Evolutionary conservation across 2,329 filamentous ascomycete species (phyloP).

Genomic region (Cadophora malorum): DNA sequence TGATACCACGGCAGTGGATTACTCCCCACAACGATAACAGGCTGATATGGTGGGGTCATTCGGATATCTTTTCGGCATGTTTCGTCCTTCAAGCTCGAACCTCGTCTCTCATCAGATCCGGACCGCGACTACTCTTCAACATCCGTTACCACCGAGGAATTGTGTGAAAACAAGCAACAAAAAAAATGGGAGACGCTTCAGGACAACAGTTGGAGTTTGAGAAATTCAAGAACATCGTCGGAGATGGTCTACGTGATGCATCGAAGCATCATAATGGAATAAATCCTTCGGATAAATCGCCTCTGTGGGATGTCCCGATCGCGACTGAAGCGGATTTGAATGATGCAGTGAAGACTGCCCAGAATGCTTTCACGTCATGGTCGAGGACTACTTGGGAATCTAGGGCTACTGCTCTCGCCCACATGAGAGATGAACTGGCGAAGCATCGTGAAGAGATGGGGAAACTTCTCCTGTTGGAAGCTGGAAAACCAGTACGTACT

Average conservation of each 20-base stretch:
- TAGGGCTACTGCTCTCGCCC: constrained; percentile 49
- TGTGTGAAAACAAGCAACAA: not conserved
- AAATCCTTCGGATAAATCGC: constrained; percentile 34
- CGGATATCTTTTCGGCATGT: not conserved
- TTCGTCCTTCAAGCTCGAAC: not conserved
- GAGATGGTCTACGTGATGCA: not conserved
- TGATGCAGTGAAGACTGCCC: constrained; percentile 44
- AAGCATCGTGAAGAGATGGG: constrained; percentile 51
- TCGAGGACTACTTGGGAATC: constrained; percentile 51
- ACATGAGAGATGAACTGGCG: constrained; percentile 24
- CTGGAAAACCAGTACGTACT: constrained; percentile 55
- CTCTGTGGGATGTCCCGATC: constrained; percentile 47
- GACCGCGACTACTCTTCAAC: not conserved
- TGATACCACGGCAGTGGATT: not conserved
- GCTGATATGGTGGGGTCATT: not conserved
- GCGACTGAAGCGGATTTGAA: constrained; percentile 42
- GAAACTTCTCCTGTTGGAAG: constrained; percentile 54
- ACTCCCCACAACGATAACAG: not conserved
- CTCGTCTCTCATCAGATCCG: not conserved
- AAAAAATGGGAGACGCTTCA: not conserved
- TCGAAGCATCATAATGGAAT: constrained; percentile 29
- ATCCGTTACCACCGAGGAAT: not conserved
- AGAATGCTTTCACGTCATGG: constrained; percentile 55
- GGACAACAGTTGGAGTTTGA: not conserved
- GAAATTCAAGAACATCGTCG: not conserved